Evolutionary conservation across 169 alveolate genomes (phyloP).

Genomic region (Theileria equi): DNA sequence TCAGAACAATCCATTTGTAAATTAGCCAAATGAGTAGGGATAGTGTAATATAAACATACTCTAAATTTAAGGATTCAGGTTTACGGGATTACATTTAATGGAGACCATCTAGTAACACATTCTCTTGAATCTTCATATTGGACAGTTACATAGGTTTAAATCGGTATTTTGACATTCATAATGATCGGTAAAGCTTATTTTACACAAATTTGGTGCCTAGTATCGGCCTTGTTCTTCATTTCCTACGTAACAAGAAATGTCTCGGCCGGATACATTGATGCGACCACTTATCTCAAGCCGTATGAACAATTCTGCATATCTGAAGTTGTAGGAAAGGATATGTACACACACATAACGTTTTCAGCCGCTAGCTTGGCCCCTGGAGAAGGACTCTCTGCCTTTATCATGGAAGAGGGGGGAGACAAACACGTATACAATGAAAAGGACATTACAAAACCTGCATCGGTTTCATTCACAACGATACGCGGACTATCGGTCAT

Average conservation of each 20-base stretch:
- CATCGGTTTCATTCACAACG: conserved; percentile 54
- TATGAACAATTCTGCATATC: conserved; percentile 26
- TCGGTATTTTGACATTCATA: no score
- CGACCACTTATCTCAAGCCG: conserved; percentile 26
- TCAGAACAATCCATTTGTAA: no score
- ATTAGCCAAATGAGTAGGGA: no score
- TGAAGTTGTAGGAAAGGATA: conserved; percentile 58
- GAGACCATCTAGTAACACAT: no score
- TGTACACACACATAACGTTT: conserved; percentile 57
- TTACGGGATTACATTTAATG: no score
- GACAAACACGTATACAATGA: conserved; percentile 39
- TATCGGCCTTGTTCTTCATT: not conserved
- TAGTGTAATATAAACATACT: no score
- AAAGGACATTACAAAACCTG: conserved; percentile 10
- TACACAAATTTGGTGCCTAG: no score
- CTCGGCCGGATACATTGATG: conserved; percentile 48
- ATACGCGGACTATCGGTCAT: conserved; percentile 44
- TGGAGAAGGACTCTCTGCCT: conserved; percentile 10
- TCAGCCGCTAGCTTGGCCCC: conserved; percentile 3
- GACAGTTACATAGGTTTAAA: no score
- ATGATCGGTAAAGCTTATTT: no score
- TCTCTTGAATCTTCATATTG: no score
- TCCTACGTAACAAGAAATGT: not conserved
- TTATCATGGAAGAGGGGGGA: conserved; percentile 53
- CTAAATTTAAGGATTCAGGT: no score